Evolutionary conservation across 768 basidiomycete genomes (phyloP), one percentile per base, ranked within the genome.

Genomic region (Mycena sanguinolenta): DNA sequence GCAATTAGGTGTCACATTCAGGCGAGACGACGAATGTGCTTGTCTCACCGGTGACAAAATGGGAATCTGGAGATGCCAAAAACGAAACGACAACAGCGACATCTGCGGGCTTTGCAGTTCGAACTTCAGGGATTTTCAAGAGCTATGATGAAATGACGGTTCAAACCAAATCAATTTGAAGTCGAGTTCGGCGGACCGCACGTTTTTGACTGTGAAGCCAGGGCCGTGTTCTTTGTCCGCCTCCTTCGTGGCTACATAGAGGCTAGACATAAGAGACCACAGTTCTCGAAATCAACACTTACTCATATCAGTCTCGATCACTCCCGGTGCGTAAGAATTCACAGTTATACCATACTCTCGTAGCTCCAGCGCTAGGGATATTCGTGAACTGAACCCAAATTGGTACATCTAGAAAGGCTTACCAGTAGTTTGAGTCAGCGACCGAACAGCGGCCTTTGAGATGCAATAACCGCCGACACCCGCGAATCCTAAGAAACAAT

Each of bases 381-480:
- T 34, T 34, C 32, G 32, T 34, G 32, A 34, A 34, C 32, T 10
- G 10, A 34, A 34, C 32, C 6, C 10, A 34, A 34, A 34, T 34
- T 10, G 10, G 10, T 34, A 34, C 6, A 34, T 34, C 32, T 34
- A 10, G 32, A 34, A 34, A 10, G 6, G 32, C 32, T 53, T 73
- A 84, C 85, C 82, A 1, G 79, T 77, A 3, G 74, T 74, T 63
- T 85, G 85, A 9, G 83, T 86, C 23, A 86, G 61, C 1, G 81
- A 82, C 34, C 83, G 81, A 34, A 86, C 63, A 12, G 82, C 83
- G 38, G 82, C 85, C 53, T 87, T 87, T 12, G 82, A 80, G 12
- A 82, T 75, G 52, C 66, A 67, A 65, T 86, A 86, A 6, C 67
- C 75, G 25, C 74, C 73, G 1, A 65, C 19, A 27, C 28, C 34